Base-by-base conservation (phyloP, 2,329 filamentous ascomycete species). In the Paraphoma chrysanthemicola region DNA sequence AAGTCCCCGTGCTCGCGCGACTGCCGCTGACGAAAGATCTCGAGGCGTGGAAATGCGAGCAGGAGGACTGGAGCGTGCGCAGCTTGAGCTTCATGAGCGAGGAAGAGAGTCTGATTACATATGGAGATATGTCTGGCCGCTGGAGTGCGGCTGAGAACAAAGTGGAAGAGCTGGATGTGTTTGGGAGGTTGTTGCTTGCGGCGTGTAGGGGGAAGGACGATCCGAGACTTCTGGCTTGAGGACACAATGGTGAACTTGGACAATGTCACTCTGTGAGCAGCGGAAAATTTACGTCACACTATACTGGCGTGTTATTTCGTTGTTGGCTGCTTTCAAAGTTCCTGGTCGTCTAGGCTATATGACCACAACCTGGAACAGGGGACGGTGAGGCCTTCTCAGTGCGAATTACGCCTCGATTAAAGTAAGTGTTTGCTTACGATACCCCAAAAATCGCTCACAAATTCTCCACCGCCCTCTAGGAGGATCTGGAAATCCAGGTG, bases 391-490 rank as follows among this genome's bases (percentile, higher is more conserved):
- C 2, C 23, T 23, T 23, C 23, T 23, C n/a, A n/a, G n/a, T n/a
- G n/a, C n/a, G n/a, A n/a, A n/a, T n/a, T n/a, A n/a, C n/a, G n/a
- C n/a, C n/a, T n/a, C n/a, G n/a, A n/a, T n/a, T n/a, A n/a, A n/a
- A n/a, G n/a, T n/a, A n/a, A n/a, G n/a, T n/a, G 46, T 17, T 44
- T 56, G 3, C 9, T n/a, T 0, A 57, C 30, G 1, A 52, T 39
- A 23, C 29, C 14, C 61, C 56, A 59, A 14, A 63, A 59, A 17
- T 72, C 69, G 0, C 56, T 58, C 5, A 66, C 65, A 51, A 72
- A 66, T 18, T 72, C 64, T 16, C 72, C 71, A 4, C 66, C 68
- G 1, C 64, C 68, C 9, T 68, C 63, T 51, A 74, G 51, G 4
- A 67, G 33, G 6, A 42, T 12, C 1, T 52, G 17, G 51, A 73